Base-by-base conservation (phyloP, 306 rosid genomes). In the Rubus idaeus region DNA sequence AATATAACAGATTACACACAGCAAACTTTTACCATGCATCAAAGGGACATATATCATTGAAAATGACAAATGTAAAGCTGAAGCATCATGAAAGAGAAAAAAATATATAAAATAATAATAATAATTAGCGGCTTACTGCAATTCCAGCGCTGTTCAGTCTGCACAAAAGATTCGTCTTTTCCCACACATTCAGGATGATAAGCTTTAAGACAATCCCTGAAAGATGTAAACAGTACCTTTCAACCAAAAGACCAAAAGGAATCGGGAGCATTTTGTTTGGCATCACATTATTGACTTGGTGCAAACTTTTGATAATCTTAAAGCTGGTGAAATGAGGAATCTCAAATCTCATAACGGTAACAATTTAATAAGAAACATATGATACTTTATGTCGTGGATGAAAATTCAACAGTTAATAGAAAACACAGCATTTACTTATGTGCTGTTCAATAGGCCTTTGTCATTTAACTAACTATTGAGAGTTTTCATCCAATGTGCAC, bases 191-290 rank as follows among this genome's bases (percentile, higher is more conserved):
- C 70, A 69, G 91, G 74, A 62, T 90, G 96, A 77, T 90, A 92
- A 30, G 90, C 84, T 84, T 92, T 92, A 44, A 81, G 89, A 78
- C 97, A 92, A 60, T 73, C 77, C 89, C 97, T 90, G 87, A 52
- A 83, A 84, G 52, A 21, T 66, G 49, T 10, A 74, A 30, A 69
- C 23, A 23, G 3, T 46, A 11, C 10, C 47, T 13, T 56, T 41
- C 11, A 51, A 18, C 18, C 35, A 46, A 55, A 20, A 76, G 68
- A 72, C 47, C 46, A 42, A 42, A 42, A 42, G 46, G 8, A 42
- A 8, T 42, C 5, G 46, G 46, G 35, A 42, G 46, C 46, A 42
- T 42, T 42, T 42, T 42, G 2, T 30, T 30, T 30, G 35, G 35
- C 35, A 30, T 30, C 35, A 30, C 35, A 30, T 30, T 30, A 1